These are phyloP conservation scores for Aspergillus mulundensis DNA, from an alignment of 495 filamentous ascomycete genomes.

Conservation along the genomic window DNA sequence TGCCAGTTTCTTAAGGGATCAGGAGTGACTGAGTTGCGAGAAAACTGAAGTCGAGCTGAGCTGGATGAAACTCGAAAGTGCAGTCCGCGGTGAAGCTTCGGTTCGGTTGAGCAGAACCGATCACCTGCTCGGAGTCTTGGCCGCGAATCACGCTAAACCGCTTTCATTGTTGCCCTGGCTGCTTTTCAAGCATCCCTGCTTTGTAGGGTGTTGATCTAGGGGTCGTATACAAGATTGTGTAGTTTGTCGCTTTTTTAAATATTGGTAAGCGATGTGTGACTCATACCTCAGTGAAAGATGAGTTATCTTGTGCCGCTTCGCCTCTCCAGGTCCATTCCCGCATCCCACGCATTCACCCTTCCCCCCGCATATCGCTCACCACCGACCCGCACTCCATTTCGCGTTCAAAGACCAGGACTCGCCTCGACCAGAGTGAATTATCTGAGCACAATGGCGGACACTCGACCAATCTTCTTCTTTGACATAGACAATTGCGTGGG, in stretches of 20 bases:
- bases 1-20: neutral
- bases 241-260: neutral
- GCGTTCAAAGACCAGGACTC: neutral
- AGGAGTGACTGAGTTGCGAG: neutral
- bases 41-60: neutral
- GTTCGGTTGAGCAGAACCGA: neutral
- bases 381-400: constrained; percentile 1
- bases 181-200: neutral
- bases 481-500: constrained; percentile 97
- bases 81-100: neutral
- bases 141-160: constrained; percentile 9
- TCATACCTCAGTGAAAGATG: neutral
- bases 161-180: neutral
- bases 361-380: constrained; percentile 1
- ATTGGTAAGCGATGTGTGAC: neutral
- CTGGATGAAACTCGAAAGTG: neutral
- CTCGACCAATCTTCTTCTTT: constrained; percentile 70
- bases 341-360: neutral
- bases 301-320: neutral
- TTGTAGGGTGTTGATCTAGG: neutral
- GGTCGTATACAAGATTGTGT: neutral
- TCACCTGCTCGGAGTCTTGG: constrained; percentile 5
- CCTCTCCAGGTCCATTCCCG: neutral
- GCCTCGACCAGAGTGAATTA: neutral
- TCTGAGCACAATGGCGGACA: constrained; percentile 22